A percentile compares a stretch with the other conserved stretches of the same genome.
Evolutionary conservation across 2,329 filamentous ascomycete genomes (phyloP).

Genomic region (Trichothecium roseum): DNA sequence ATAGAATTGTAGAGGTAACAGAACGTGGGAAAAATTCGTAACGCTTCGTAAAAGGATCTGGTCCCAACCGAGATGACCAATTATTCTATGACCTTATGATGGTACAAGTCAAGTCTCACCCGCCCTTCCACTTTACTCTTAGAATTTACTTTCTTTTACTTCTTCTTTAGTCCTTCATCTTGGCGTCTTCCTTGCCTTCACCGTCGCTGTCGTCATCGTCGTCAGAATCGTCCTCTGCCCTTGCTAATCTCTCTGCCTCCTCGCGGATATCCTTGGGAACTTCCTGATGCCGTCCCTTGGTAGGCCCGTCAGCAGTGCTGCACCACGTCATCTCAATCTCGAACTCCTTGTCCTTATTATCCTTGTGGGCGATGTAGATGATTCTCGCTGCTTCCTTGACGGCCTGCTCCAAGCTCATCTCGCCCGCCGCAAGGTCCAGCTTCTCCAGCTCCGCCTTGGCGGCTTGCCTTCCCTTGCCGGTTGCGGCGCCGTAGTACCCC

Average conservation of each 20-base stretch:
- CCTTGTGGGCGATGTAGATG: constrained; percentile 95
- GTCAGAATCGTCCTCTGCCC: constrained; percentile 78
- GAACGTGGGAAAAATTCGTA: constrained; percentile 1
- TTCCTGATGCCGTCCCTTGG: constrained; percentile 85
- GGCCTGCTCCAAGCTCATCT: constrained; percentile 70
- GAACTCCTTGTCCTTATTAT: constrained; percentile 99
- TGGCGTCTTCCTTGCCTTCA: constrained; percentile 54
- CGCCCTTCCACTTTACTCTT: constrained; percentile 7
- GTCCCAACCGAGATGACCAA: constrained; percentile 15
- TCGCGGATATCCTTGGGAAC: constrained; percentile 84
- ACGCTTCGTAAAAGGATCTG: constrained; percentile 1
- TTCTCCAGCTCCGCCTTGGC: constrained; percentile 99
- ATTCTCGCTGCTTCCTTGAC: constrained; percentile 96
- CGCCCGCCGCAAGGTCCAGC: constrained; percentile 71
- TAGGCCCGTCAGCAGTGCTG: constrained; percentile 72
- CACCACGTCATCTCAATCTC: constrained; percentile 99
- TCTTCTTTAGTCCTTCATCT: constrained; percentile 76
- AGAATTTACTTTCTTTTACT: constrained; percentile 1
- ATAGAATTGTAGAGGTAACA: constrained; percentile 5
- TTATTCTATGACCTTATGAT: constrained; percentile 25
- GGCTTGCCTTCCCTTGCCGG: constrained; percentile 90
- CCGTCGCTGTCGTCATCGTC: constrained; percentile 62
- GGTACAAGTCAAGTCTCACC: constrained; percentile 17
- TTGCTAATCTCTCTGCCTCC: constrained; percentile 87
- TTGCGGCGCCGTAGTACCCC: constrained; percentile 97